Evolutionary conservation across 73 alveolate genomes (phyloP), one percentile per base, ranked within the genome.

Genomic region (Tetrahymena borealis): DNA sequence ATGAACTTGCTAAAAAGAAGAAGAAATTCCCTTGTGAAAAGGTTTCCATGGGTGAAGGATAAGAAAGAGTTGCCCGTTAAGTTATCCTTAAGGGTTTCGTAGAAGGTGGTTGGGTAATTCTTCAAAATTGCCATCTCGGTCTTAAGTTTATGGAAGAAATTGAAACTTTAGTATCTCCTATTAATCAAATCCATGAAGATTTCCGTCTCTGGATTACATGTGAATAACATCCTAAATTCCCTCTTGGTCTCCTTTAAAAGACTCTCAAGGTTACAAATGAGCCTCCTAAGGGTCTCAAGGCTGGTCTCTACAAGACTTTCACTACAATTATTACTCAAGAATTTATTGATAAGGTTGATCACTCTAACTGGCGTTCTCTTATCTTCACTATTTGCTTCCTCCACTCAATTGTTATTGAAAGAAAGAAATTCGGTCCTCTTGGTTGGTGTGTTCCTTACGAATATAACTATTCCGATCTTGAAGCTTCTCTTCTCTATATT

Each of bases 361-460:
- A 96, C 92, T 98, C 98, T 92, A 98, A 98, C 96, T 99, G 99
- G 99, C 97, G 99, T 94, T 93, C 99, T 43, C 97, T 99, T 90
- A 98, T 98, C 92, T 99, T 95, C 93, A 98, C 99, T 43, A 96
- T 97, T 93, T 98, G 99, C 97, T 99, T 99, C 99, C 92, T 99
- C 94, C 99, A 99, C 96, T 98, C 99, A 31, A 96, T 98, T 91
- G 99, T 98, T 32, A 94, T 97, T 40, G 99, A 99, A 94, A 97
- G 99, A 95, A 95, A 99, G 92, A 99, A 98, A 95, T 99, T 97
- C 97, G 99, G 99, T 94, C 99, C 99, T 78, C 98, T 99, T 85
- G 99, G 99, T 37, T 99, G 99, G 99, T 99, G 99, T 96, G 98
- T 99, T 40, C 99, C 99, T 18, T 99, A 99, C 93, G 99, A 99